Conservation (phyloP, 2,329 filamentous ascomycete genomes). For the Claviceps sp. region DNA sequence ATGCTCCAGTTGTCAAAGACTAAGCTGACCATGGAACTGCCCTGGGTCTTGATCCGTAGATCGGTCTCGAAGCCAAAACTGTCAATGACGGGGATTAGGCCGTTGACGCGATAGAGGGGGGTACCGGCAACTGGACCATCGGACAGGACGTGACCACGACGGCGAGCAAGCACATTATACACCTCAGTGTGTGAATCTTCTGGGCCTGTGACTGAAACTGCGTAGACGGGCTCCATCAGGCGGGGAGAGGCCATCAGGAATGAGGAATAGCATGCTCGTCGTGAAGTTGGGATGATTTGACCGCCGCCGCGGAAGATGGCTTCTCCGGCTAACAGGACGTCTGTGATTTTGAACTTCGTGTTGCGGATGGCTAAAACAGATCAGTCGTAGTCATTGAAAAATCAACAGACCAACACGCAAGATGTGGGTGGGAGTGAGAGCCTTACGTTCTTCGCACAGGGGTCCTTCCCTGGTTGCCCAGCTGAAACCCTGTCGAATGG, state of each 20-base stretch:
- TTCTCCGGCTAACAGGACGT: slow-evolving; percentile 73
- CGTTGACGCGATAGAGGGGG: slow-evolving; percentile 81
- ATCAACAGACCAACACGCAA: neutral
- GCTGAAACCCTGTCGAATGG: slow-evolving; percentile 87
- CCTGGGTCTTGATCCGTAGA: slow-evolving; percentile 88
- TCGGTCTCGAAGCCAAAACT: slow-evolving; percentile 98
- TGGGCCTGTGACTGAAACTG: slow-evolving; percentile 82
- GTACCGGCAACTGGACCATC: slow-evolving; percentile 91
- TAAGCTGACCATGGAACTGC: slow-evolving; percentile 76
- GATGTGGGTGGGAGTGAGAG: slow-evolving; percentile 13
- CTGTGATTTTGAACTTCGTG: slow-evolving; percentile 92
- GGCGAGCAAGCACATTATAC: slow-evolving; percentile 81
- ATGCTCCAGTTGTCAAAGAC: slow-evolving; percentile 96
- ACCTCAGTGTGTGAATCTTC: slow-evolving; percentile 78
- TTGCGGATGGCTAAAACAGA: slow-evolving; percentile 68
- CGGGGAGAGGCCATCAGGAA: slow-evolving; percentile 95
- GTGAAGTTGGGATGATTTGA: slow-evolving; percentile 91
- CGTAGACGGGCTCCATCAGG: slow-evolving; percentile 93
- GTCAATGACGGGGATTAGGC: slow-evolving; percentile 90
- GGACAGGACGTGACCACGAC: slow-evolving; percentile 84
- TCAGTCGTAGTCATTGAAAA: slow-evolving; percentile 2
- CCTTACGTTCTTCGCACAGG: slow-evolving; percentile 87
- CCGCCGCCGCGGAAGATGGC: slow-evolving; percentile 91
- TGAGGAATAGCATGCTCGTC: slow-evolving; percentile 84
- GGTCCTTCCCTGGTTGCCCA: slow-evolving; percentile 95